Conservation (phyloP, 1,139 yeast genomes). For the Martiniozyma asiatica region DNA sequence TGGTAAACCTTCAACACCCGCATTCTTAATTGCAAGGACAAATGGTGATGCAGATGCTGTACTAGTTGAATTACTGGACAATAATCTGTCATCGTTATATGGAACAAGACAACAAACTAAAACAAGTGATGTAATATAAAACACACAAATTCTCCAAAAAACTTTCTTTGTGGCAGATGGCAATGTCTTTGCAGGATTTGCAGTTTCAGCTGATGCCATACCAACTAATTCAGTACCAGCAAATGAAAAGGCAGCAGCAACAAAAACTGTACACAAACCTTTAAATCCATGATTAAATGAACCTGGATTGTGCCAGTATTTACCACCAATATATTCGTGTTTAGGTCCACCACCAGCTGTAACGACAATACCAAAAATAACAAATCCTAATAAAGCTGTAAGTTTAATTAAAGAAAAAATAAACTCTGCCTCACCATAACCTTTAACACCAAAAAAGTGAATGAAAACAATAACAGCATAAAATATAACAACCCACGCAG, state of each 20-base stretch:
- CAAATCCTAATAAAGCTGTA: conserved; percentile 28
- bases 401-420: conserved; percentile 14
- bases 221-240: conserved; percentile 39
- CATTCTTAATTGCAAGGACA: conserved; percentile 52
- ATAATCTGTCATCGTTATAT: conserved; percentile 35
- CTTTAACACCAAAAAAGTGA: conserved; percentile 16
- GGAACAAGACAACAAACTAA: conserved; percentile 57
- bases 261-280: conserved; percentile 35
- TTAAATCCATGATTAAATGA: conserved; percentile 40
- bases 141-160: conserved; percentile 57
- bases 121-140: conserved; percentile 36
- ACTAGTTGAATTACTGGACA: conserved; percentile 29
- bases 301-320: conserved; percentile 48
- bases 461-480: conserved; percentile 36
- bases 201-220: conserved; percentile 36
- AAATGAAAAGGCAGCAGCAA: conserved; percentile 44
- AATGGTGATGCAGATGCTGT: conserved; percentile 58
- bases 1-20: conserved; percentile 45
- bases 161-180: conserved; percentile 68
- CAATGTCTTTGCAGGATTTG: conserved; percentile 33
- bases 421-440: conserved; percentile 19
- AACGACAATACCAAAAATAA: conserved; percentile 34
- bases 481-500: conserved; percentile 51
- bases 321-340: conserved; percentile 44
- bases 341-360: conserved; percentile 49